These are phyloP conservation scores for Nicotiana attenuata DNA, from an alignment of 257 asterid species.

Conservation along the genomic window DNA sequence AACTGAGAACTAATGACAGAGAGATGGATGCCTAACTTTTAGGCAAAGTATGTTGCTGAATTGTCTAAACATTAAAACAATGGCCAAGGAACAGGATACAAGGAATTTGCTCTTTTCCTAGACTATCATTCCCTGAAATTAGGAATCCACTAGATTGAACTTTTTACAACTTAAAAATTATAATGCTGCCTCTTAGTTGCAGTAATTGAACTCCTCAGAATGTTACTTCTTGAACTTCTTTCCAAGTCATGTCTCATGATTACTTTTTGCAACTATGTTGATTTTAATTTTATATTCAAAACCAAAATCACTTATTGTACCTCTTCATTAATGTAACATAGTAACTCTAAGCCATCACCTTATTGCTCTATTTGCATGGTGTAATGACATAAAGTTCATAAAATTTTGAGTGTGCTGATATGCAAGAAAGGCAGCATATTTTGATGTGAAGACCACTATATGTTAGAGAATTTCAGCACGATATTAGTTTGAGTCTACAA, in stretches of 20 bases:
- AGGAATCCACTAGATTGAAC: constrained; percentile 7
- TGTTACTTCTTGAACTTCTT: neutral
- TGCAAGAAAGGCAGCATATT: neutral
- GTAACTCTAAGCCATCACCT: neutral
- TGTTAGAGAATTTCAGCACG: neutral
- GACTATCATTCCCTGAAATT: neutral
- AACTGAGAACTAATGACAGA: neutral
- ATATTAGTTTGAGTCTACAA: neutral
- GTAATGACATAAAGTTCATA: neutral
- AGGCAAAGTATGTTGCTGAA: neutral
- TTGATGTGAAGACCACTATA: neutral
- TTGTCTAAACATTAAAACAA: neutral
- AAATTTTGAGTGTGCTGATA: neutral
- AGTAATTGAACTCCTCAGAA: neutral
- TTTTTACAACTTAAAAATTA: neutral
- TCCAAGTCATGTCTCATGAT: neutral
- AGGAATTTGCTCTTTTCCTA: neutral
- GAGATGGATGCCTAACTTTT: neutral
- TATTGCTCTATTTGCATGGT: neutral
- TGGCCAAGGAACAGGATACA: neutral
- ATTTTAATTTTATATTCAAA: neutral
- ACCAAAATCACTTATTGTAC: neutral
- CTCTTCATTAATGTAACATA: neutral
- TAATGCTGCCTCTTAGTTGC: neutral
- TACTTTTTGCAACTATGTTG: neutral